phyloP scores from a whole-genome alignment of 192 early-diverging fungal species.

The Thamnidium elegans region DNA sequence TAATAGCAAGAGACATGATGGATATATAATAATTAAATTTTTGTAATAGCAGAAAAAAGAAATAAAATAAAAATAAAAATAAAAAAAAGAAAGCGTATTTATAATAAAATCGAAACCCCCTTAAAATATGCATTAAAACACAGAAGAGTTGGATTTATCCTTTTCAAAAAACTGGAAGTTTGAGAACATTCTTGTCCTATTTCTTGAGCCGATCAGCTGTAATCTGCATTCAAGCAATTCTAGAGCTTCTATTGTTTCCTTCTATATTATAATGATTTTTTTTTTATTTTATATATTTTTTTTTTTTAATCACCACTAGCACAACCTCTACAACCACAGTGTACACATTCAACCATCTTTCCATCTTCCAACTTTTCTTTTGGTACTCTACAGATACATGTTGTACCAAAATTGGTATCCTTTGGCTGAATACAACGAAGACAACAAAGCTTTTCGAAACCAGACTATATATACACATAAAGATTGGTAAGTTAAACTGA shows the following conservation, averaged over 20 bases:
- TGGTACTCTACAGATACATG: conserved; percentile 96
- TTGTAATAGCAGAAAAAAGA: too few species aligned
- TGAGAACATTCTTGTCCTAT: conserved; percentile 16
- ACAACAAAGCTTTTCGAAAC: conserved; percentile 98
- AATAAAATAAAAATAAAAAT: conserved; percentile 1
- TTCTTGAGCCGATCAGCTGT: too few species aligned
- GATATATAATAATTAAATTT: too few species aligned
- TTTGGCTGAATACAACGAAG: conserved; percentile 93
- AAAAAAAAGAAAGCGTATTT: background rate
- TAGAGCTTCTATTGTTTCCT: too few species aligned
- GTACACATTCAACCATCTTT: conserved; percentile 88
- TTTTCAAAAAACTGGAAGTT: conserved; percentile 5
- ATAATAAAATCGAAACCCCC: background rate
- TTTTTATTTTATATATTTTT: background rate
- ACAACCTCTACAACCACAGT: conserved; percentile 89
- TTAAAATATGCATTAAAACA: background rate
- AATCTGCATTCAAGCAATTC: too few species aligned
- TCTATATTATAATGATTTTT: background rate
- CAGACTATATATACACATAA: conserved; percentile 54
- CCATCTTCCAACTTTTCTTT: conserved; percentile 85
- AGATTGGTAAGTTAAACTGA: background rate
- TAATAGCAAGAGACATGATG: conserved; percentile 23
- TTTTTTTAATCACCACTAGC: conserved; percentile 52
- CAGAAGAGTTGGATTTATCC: too few species aligned
- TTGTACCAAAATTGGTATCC: conserved; percentile 97